Base-by-base conservation (phyloP, 2,329 filamentous ascomycete genomes). In the Exophiala sp. region DNA sequence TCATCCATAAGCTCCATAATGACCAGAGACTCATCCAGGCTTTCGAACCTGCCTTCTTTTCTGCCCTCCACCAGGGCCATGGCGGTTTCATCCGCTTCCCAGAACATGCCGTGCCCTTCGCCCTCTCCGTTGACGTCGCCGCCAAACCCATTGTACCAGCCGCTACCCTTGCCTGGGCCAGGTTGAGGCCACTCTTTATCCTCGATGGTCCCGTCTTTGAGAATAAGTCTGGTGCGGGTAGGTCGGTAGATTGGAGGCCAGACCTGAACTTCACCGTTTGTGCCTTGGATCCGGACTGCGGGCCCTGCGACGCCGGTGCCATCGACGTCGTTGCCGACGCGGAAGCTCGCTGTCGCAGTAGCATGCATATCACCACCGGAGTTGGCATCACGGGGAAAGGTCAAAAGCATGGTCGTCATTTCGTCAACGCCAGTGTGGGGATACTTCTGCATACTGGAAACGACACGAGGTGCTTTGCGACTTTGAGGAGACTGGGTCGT, bases 1-100 rank as follows among this genome's bases (percentile, higher is more conserved):
- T 83, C 78, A 70, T 86, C 83, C 82, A 86, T 85, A 2, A 78
- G 74, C 65, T 90, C 83, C 88, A 95, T 95, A 56, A 95, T 88
- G 42, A 82, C 76, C 47, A 94, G 74, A 63, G 85, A 91, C 76
- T 95, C 89, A 39, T 80, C 76, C 73, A 80, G 79, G 16, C 87
- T 88, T 73, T 95, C 83, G 62, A 83, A 78, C 69, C 81, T 81
- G 18, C 88, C 86, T 64, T 93, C 88, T 37, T 84, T 75, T 50
- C 95, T 64, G 58, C 85, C 87, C 39, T 82, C 75, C 22, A 83
- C 24, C 21, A 52, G 27, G 5, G 43, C 46, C 29, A 41, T 39
- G n/a, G 48, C 55, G 2, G 49, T 50, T 34, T 51, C 55, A 38
- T 56, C 53, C 1, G 53, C 53, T 32, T 56, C 53, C 55, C 53